These are phyloP conservation scores for Annulohypoxylon moriforme DNA, from an alignment of 495 filamentous ascomycete genomes.

Conservation along the genomic window DNA sequence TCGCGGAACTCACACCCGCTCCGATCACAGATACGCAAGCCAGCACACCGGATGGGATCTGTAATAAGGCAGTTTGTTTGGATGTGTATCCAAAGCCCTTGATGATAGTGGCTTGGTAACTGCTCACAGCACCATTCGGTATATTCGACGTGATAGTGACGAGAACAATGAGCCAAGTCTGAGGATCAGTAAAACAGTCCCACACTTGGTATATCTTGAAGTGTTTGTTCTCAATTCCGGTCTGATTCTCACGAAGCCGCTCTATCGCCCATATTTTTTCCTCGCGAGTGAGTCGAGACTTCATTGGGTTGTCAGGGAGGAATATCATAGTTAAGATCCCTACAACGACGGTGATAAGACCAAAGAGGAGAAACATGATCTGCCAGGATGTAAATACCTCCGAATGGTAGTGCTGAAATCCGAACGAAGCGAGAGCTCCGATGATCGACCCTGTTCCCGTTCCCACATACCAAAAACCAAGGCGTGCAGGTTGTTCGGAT, in stretches of 20 bases:
- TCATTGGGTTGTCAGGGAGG: conserved; percentile 63
- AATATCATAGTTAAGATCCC: conserved; percentile 46
- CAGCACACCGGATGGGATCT: conserved; percentile 36
- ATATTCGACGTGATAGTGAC: conserved; percentile 34
- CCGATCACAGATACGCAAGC: conserved; percentile 28
- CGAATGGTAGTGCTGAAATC: conserved; percentile 42
- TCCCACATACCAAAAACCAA: conserved; percentile 49
- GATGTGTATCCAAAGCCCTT: conserved; percentile 58
- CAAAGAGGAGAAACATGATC: conserved; percentile 57
- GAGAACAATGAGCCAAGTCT: conserved; percentile 56
- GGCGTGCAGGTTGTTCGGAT: conserved; percentile 49
- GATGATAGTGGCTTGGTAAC: conserved; percentile 54
- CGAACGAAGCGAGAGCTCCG: conserved; percentile 40
- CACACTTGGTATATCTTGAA: conserved; percentile 71
- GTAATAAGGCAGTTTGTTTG: conserved; percentile 45
- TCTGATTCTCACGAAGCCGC: conserved; percentile 69
- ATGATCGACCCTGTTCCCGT: conserved; percentile 42
- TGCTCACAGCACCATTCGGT: conserved; percentile 40
- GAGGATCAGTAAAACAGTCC: conserved; percentile 66
- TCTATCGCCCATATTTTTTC: conserved; percentile 67
- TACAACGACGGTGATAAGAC: conserved; percentile 51
- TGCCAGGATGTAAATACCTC: conserved; percentile 52
- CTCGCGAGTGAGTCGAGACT: conserved; percentile 57
- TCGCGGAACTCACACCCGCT: conserved; percentile 24
- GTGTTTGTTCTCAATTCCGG: conserved; percentile 74